Evolutionary conservation across 495 filamentous ascomycete genomes (phyloP), one percentile per base, ranked within the genome.

Genomic region (Xylaria palmicola): DNA sequence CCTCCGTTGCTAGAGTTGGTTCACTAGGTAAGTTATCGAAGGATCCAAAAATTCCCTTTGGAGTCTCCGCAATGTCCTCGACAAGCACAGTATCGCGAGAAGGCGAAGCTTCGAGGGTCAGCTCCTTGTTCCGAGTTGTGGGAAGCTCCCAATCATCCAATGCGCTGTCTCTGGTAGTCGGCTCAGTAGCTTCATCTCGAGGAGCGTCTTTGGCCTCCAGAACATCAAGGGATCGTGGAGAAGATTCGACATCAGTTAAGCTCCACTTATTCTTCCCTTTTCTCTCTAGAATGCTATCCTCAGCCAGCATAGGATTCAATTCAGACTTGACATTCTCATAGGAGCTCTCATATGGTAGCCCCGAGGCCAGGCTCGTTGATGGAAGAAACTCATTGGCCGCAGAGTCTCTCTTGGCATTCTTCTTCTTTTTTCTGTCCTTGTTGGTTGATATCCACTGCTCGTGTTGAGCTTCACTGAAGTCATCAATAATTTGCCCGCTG

Each of bases 291-390:
- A 56, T 65, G 39, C 68, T 63, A 66, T 30, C 64, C 68, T 64
- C 66, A 27, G 56, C 62, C 10, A 36, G 58, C 6, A 19, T 0
- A 27, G 19, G 41, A 15, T 44, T 60, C 62, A 62, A 19, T 29
- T 64, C 50, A 27, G 60, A 47, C n/a, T 60, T 39, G 30, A 60
- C 50, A 3, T 73, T 24, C 48, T 71, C 64, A 52, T 67, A 66
- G 34, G 71, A 78, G 26, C 66, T 65, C 51, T 78, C 73, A 41
- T 71, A 51, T 19, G 69, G 68, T 26, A 68, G 47, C 26, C 56
- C 64, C 1, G 64, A 60, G 40, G 45, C 56, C 19, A 26, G 15
- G 30, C 9, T 27, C 12, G 45, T 49, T 44, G 64, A 53, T 30
- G 68, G 59, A 56, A 62, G 62, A 13, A 61, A 60, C 24, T 67